Evolutionary conservation across 2,329 filamentous ascomycete species (phyloP), one percentile per base, ranked within the genome.

Genomic region (Penicillium sp.): DNA sequence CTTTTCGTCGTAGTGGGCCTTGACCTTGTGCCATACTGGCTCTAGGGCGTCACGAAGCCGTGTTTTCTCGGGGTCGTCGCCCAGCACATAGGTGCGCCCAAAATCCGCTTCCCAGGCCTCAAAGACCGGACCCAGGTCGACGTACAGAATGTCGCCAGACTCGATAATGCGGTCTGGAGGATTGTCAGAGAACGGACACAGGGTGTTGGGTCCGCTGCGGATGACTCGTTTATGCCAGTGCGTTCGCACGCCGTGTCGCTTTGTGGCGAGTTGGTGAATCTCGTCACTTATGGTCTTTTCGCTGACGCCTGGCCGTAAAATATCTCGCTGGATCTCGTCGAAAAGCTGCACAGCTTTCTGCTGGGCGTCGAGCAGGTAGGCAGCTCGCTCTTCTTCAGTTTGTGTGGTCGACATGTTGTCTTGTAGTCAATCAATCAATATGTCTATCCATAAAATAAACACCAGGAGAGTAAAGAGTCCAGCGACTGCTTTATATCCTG

Each of bases 181-280:
- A 61, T 80, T 80, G 2, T 79, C 79, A 3, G 68, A 65, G 55
- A 79, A 81, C 0, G 79, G 79, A 1, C 65, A 59, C 3, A 81
- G 60, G 0, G 79, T 81, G 63, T 82, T 80, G 4, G 76, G 74
- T 0, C 79, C 79, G 59, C 76, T 79, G 7, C 79, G 69, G 33
- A 81, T 71, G 0, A 81, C 72, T 5, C 78, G 74, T 62, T 81
- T 82, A 65, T 82, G 79, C 79, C 79, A 82, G 59, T 81, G 77
- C 2, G 76, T 80, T 16, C 68, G 65, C 11, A 82, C 70, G 16
- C 70, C 71, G 64, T 79, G 69, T n/a, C 73, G 73, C 35, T 74
- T 64, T 8, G 66, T 60, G 40, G 75, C 77, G 0, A 80, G 70
- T 35, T 73, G 66, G 62, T 80, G 73, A 54, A 81, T 81, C 61